Conservation (phyloP, 345 rosid genomes). For the Eucalyptus fibrosa region DNA sequence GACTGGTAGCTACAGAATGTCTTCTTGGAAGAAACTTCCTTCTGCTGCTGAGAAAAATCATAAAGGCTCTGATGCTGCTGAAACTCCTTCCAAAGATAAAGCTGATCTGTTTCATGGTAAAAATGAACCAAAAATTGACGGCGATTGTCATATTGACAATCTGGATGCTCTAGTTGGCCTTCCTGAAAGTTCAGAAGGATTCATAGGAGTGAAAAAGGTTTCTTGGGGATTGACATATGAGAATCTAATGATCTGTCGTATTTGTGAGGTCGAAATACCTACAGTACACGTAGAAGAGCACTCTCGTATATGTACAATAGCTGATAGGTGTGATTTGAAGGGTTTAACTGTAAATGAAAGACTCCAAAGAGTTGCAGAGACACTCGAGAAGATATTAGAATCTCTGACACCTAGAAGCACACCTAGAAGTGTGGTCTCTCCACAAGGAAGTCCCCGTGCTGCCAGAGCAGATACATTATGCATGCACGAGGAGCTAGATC, state of each 20-base stretch:
- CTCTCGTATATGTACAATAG: constrained; percentile 85
- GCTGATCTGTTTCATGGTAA: constrained; percentile 12
- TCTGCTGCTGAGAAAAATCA: constrained; percentile 62
- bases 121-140: constrained; percentile 23
- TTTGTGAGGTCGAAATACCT: constrained; percentile 99
- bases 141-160: constrained; percentile 30
- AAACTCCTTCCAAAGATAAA: constrained; percentile 37
- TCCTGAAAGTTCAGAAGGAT: constrained; percentile 13
- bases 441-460: constrained; percentile 29
- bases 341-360: constrained; percentile 70
- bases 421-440: constrained; percentile 35
- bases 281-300: constrained; percentile 96
- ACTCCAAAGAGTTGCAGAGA: constrained; percentile 84
- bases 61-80: constrained; percentile 27
- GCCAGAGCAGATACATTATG: constrained; percentile 18
- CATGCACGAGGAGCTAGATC: constrained; percentile 33
- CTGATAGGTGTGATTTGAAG: constrained; percentile 96
- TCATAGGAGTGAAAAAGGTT: constrained; percentile 25
- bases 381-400: constrained; percentile 71
- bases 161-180: constrained; percentile 35
- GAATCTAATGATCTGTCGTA: constrained; percentile 90
- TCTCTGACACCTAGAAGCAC: constrained; percentile 80
- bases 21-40: constrained; percentile 96
- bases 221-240: constrained; percentile 70
- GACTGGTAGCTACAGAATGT: constrained; percentile 71